Evolutionary conservation across 208 protist species (phyloP).

Genomic region (Trypanosoma vivax): DNA sequence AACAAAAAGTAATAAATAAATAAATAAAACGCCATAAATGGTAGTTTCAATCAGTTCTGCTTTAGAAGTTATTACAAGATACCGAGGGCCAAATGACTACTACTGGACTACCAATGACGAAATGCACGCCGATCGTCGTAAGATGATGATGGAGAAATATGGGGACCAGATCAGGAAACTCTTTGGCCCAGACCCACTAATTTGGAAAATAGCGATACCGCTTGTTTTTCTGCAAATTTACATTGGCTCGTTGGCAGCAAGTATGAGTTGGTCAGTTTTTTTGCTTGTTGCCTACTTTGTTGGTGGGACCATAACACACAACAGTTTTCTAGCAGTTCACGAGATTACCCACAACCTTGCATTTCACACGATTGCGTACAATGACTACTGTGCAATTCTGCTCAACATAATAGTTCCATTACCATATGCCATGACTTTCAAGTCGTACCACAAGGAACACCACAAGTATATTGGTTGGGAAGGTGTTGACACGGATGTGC

Average conservation of each 20-base stretch:
- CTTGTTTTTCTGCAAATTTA: conserved; percentile 65
- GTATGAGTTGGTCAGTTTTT: conserved; percentile 64
- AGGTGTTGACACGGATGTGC: conserved; percentile 82
- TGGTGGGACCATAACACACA: conserved; percentile 80
- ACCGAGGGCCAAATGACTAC: conserved; percentile 45
- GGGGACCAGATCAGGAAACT: conserved; percentile 75
- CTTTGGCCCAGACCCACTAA: conserved; percentile 54
- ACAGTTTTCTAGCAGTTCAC: conserved; percentile 84
- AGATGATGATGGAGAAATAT: conserved; percentile 75
- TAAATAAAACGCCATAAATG: too few relatives aligned
- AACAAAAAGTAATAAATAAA: conserved; percentile 1
- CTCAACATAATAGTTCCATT: conserved; percentile 82
- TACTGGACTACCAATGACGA: conserved; percentile 67
- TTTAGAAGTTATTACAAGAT: neutral
- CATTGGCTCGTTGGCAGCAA: conserved; percentile 39
- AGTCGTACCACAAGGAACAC: conserved; percentile 91
- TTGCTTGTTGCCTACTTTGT: conserved; percentile 71
- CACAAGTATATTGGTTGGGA: conserved; percentile 90
- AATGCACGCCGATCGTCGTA: conserved; percentile 57
- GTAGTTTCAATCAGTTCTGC: too few relatives aligned
- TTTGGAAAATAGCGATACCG: conserved; percentile 33
- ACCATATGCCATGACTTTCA: conserved; percentile 89
- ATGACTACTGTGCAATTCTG: conserved; percentile 81
- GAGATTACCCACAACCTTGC: conserved; percentile 88
- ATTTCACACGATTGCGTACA: conserved; percentile 67